A percentile compares a stretch with the other conserved stretches of the same genome.
Evolutionary conservation across 345 rosid genomes (phyloP).

Genomic region (Chamaenerion angustifolium): DNA sequence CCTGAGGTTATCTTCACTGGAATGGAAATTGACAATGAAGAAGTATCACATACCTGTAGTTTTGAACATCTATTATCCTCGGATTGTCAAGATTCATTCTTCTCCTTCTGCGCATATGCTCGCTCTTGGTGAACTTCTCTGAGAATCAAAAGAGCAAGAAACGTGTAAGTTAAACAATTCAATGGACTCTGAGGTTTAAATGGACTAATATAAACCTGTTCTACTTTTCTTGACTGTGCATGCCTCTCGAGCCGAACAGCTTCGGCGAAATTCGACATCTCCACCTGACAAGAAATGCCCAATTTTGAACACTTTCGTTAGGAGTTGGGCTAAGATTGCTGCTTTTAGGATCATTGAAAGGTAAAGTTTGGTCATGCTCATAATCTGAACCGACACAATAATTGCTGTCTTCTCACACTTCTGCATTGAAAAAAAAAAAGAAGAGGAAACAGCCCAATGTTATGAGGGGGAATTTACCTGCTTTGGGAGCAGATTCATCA

Average conservation of each 20-base stretch:
- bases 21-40: too few relatives aligned
- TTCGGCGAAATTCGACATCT: conserved; percentile 54
- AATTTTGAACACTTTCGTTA: too few relatives aligned
- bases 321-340: too few relatives aligned
- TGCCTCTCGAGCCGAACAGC: conserved; percentile 73
- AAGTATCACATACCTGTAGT: conserved; percentile 55
- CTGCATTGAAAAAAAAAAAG: background rate
- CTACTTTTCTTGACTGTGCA: conserved; percentile 73
- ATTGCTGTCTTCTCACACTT: too few relatives aligned
- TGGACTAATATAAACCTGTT: conserved; percentile 40
- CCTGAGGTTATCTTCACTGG: too few relatives aligned
- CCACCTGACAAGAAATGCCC: conserved; percentile 25
- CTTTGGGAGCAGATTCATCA: conserved; percentile 42
- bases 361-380: too few relatives aligned
- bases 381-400: too few relatives aligned
- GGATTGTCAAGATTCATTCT: conserved; percentile 93
- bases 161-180: too few relatives aligned
- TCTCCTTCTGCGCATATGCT: conserved; percentile 51
- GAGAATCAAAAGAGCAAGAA: conserved; percentile 10
- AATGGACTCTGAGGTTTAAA: background rate
- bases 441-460: background rate
- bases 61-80: conserved; percentile 87
- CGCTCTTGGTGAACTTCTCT: conserved; percentile 71
- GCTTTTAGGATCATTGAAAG: too few relatives aligned
- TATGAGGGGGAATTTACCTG: conserved; percentile 30